Conservation (phyloP, 305 asterid genomes). For the Fraxinus nigra region DNA sequence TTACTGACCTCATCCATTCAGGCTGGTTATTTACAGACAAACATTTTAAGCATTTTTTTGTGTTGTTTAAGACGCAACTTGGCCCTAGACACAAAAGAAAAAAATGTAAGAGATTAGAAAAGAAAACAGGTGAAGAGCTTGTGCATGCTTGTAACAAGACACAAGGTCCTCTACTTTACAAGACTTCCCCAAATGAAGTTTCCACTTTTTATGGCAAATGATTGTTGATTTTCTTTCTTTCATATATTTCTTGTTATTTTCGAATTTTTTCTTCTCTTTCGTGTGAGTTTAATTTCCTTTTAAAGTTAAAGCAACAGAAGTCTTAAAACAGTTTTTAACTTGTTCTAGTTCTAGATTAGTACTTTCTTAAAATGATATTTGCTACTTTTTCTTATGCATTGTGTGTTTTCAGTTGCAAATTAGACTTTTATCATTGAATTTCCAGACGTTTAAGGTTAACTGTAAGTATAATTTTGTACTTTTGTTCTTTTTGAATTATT, state of each 20-base stretch:
- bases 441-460: neutral
- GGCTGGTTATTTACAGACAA: neutral
- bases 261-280: neutral
- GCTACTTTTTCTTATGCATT: neutral
- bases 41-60: neutral
- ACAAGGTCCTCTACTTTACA: neutral
- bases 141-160: neutral
- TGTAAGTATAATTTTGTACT: neutral
- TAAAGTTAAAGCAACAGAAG: neutral
- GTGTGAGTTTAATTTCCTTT: neutral
- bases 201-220: neutral
- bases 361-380: neutral
- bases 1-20: neutral
- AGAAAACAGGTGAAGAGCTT: neutral
- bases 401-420: neutral
- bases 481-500: neutral
- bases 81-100: neutral
- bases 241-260: neutral
- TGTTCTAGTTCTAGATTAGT: neutral
- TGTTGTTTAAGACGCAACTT: neutral
- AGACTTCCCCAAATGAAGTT: neutral
- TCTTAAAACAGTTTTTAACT: neutral
- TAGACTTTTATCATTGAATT: neutral
- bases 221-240: neutral
- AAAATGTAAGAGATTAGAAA: neutral